Evolutionary conservation across 345 rosid species (phyloP), one percentile per base, ranked within the genome.

Genomic region (Streptanthus diversifolius): DNA sequence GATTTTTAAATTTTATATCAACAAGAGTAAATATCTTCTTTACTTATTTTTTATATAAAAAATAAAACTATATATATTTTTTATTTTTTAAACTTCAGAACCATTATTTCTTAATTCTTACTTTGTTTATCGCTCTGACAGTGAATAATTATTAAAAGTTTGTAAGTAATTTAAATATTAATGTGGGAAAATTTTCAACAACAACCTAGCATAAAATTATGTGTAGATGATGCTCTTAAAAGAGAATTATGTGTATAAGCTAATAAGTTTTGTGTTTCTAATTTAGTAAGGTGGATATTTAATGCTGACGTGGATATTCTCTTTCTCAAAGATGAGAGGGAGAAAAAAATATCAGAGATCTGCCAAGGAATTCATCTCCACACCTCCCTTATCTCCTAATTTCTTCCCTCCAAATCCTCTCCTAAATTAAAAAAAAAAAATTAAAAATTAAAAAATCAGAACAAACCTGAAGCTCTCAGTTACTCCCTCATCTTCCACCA

Each of bases 311-410:
- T 77, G 89, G 86, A 54, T 60, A 81, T 49, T 79, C 10, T 51
- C 33, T 71, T 43, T 79, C 55, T 19, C 0, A 0, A 39, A 39
- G 43, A 39, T 39, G 43, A 15, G 19, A n/a, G 37, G 43, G 8
- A 8, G 17, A 48, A 68, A 39, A 69, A 66, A 33, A 47, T 37
- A 60, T 54, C 25, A 53, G 72, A 73, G 71, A 76, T 69, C 71
- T 24, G 45, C 57, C 14, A 4, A 59, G 82, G 73, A 76, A 66
- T 77, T 89, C 82, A 87, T 86, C 85, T 86, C 95, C 98, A 87
- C 97, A 53, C 71, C 51, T 61, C 32, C 73, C 73, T 77, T 77
- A 77, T 77, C 80, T 65, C 43, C 22, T 37, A 3, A 22, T 10
- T 57, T 15, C 5, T 74, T 82, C 86, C 85, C 83, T 81, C 85